Conservation (phyloP, 1,284 basidiomycete species). For the Fomitopsis pinicola region DNA sequence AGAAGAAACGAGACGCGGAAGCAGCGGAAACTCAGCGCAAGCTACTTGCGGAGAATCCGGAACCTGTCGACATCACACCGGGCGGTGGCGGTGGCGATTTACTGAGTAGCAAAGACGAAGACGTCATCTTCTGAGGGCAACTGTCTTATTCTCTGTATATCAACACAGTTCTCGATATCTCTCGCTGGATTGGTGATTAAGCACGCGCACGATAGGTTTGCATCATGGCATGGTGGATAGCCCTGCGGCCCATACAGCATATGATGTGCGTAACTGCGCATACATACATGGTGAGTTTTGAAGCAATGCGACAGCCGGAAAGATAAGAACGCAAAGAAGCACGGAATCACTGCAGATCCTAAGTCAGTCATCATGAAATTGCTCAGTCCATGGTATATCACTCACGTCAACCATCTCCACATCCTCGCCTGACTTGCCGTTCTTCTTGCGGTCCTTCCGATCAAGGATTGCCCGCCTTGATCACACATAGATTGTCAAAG, state of each 20-base stretch:
- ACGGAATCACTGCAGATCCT: conserved; percentile 29
- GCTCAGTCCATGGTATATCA: conserved; percentile 13
- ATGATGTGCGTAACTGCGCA: conserved; percentile 41
- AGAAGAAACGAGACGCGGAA: conserved; percentile 87
- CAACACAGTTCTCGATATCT: not conserved
- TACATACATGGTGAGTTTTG: conserved; percentile 52
- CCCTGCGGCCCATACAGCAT: conserved; percentile 39
- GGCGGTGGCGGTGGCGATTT: conserved; percentile 45
- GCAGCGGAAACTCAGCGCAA: conserved; percentile 37
- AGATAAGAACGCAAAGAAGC: conserved; percentile 20
- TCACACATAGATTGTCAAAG: not conserved
- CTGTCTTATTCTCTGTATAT: not conserved
- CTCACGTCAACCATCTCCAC: conserved; percentile 77
- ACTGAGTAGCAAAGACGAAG: conserved; percentile 82
- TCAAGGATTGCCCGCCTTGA: conserved; percentile 75
- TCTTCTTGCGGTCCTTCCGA: conserved; percentile 75
- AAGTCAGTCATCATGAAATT: conserved; percentile 3
- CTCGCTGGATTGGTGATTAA: no score
- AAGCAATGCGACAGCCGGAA: conserved; percentile 32
- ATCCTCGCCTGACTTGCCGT: conserved; percentile 43
- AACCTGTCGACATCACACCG: conserved; percentile 17
- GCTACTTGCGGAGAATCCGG: conserved; percentile 24
- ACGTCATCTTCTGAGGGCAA: conserved; percentile 76
- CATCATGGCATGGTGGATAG: not conserved
- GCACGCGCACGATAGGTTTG: not conserved